A percentile compares a stretch with the other conserved stretches of the same genome.
Conservation (phyloP, 2,329 filamentous ascomycete genomes). For the Scytalidium lignicola region DNA sequence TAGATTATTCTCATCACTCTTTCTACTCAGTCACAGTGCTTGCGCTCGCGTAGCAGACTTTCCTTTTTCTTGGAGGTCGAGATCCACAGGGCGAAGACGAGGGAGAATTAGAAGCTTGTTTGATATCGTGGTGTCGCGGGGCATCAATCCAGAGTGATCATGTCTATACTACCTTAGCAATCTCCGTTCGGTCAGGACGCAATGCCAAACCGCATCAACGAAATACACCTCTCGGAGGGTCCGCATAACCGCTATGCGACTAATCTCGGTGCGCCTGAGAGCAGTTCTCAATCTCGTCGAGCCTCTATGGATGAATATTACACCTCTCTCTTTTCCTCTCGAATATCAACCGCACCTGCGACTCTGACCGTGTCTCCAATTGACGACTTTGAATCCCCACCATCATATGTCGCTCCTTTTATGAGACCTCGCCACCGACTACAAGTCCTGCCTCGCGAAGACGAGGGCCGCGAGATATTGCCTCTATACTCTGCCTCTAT, state of each 20-base stretch:
- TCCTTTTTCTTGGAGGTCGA: background rate
- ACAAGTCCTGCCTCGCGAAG: slow-evolving; percentile 29
- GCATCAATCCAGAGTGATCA: background rate
- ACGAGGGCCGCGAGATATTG: slow-evolving; percentile 40
- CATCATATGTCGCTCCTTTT: slow-evolving; percentile 12
- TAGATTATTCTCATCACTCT: background rate
- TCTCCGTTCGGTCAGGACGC: background rate
- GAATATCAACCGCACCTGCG: background rate
- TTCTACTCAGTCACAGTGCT: background rate
- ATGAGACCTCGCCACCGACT: slow-evolving; percentile 8
- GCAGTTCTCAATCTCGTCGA: background rate
- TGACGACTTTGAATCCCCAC: slow-evolving; percentile 12
- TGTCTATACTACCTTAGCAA: background rate
- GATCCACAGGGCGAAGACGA: background rate
- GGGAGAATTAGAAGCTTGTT: background rate
- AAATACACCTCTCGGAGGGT: background rate
- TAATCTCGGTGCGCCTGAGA: background rate
- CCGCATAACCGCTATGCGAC: background rate
- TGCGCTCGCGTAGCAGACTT: background rate
- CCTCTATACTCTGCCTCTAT: slow-evolving; percentile 55
- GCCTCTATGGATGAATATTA: background rate
- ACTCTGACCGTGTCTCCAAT: background rate
- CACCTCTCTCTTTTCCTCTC: background rate
- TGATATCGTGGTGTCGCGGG: background rate
- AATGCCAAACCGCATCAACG: background rate